These are phyloP conservation scores for Apophysomyces ossiformis DNA, from an alignment of 371 early-diverging fungal genomes.

Conservation along the genomic window DNA sequence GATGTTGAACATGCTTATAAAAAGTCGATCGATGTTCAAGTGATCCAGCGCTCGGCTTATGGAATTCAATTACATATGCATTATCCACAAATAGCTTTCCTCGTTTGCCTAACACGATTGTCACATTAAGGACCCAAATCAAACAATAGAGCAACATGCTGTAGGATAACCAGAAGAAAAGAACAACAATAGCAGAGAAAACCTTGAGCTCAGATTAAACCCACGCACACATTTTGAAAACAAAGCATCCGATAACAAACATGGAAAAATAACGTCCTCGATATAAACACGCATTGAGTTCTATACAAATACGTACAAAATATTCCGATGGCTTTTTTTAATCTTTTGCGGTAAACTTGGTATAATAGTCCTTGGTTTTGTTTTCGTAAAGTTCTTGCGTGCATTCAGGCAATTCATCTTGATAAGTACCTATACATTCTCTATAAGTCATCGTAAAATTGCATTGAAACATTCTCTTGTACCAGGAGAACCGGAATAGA, in stretches of 20 bases:
- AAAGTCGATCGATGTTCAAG: constrained; percentile 19
- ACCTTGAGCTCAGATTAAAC: background rate
- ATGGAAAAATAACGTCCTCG: background rate
- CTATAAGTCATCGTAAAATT: constrained; percentile 7
- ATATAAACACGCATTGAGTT: background rate
- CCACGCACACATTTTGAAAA: background rate
- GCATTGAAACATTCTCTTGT: constrained; percentile 3
- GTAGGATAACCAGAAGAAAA: background rate
- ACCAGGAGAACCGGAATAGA: constrained; percentile 85
- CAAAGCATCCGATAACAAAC: background rate
- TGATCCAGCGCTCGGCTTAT: constrained; percentile 20
- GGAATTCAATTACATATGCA: constrained; percentile 42
- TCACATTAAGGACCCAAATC: background rate
- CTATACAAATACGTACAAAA: background rate
- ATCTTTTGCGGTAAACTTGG: constrained; percentile 72
- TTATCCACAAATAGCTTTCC: constrained; percentile 23
- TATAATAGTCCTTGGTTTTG: constrained; percentile 76
- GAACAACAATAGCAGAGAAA: constrained; percentile 1
- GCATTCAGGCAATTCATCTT: constrained; percentile 85
- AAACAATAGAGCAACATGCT: background rate
- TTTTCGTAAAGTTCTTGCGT: constrained; percentile 79
- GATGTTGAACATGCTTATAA: constrained; percentile 28
- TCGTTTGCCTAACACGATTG: background rate
- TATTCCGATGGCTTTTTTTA: constrained; percentile 17
- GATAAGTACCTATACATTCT: constrained; percentile 54